Evolutionary conservation across 1,284 basidiomycete species (phyloP), one percentile per base, ranked within the genome.

Genomic region (Ceratobasidium theobromae): DNA sequence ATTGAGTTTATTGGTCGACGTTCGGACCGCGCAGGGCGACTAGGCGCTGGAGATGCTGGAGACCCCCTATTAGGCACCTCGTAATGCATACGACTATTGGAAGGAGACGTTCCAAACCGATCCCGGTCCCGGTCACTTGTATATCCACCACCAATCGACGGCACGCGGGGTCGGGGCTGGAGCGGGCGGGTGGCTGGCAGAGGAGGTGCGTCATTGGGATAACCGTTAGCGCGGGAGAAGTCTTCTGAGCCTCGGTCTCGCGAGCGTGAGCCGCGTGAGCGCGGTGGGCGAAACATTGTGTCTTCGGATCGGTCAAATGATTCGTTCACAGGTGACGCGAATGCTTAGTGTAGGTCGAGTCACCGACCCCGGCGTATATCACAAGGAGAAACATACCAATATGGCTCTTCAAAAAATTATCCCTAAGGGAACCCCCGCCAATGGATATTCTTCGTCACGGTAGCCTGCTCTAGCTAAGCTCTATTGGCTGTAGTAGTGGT

Each of bases 1-100:
- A 54, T 57, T 46, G 65, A 51, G 64, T 72, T 69, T 25, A 70
- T 67, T 14, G 71, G 71, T 51, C 72, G 67, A 33, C 70, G 66
- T 23, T 70, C 70, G 16, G 72, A 72, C 28, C 72, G 69, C 33
- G 68, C 68, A 16, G 72, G 72, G 3, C 72, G 70, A 43, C 25
- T 43, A 3, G 60, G 60, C 5, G 60, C 60, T 25, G 48, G 60
- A n/a, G 60, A 52, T 18, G 46, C 58, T 4, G 46, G 58, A n/a
- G n/a, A n/a, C n/a, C n/a, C n/a, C n/a, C n/a, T n/a, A 33, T 28
- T 52, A 2, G 49, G 9, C 11, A 21, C 6, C 6, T 64, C 49
- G 25, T 64, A 64, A 28, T 64, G 49, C 60, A 64, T 64, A 27
- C 49, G 48, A 27, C 60, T 40, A n/a, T 38, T 27, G 2, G 60